Evolutionary conservation across 768 basidiomycete genomes (phyloP).

Genomic region (Lactarius hatsudake): DNA sequence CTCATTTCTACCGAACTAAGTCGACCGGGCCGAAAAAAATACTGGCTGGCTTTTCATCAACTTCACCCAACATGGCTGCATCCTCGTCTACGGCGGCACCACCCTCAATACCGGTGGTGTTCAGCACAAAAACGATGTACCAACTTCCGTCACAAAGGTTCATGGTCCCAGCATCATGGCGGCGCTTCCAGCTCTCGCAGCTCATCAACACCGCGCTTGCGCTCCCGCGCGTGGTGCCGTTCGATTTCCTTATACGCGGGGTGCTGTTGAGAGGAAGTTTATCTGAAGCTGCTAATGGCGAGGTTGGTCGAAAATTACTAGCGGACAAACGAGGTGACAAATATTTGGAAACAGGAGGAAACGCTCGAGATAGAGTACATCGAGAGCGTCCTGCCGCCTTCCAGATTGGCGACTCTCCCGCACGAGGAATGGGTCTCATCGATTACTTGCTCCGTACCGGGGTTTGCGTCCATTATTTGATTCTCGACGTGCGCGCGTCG

Average conservation of each 20-base stretch:
- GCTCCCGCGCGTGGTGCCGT: slow-evolving; percentile 72
- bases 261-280: slow-evolving; percentile 71
- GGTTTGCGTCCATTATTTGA: slow-evolving; percentile 39
- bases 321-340: background rate
- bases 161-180: slow-evolving; percentile 88
- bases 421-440: slow-evolving; percentile 96
- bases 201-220: slow-evolving; percentile 92
- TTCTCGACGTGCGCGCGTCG: slow-evolving; percentile 4
- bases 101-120: slow-evolving; percentile 57
- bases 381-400: slow-evolving; percentile 26
- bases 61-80: slow-evolving; percentile 10
- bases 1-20: background rate
- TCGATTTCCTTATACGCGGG: slow-evolving; percentile 90
- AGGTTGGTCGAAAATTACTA: slow-evolving; percentile 46
- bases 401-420: slow-evolving; percentile 61
- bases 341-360: slow-evolving; percentile 57
- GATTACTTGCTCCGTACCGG: slow-evolving; percentile 56
- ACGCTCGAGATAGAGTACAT: slow-evolving; percentile 41
- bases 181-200: slow-evolving; percentile 94
- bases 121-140: slow-evolving; percentile 71
- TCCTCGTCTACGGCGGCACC: background rate
- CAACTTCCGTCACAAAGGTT: slow-evolving; percentile 84
- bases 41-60: background rate
- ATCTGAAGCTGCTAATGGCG: slow-evolving; percentile 74
- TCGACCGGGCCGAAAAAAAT: slow-evolving; percentile 3